Evolutionary conservation across 2,329 filamentous ascomycete genomes (phyloP), one percentile per base, ranked within the genome.

Genomic region (Sclerotinia glacialis): DNA sequence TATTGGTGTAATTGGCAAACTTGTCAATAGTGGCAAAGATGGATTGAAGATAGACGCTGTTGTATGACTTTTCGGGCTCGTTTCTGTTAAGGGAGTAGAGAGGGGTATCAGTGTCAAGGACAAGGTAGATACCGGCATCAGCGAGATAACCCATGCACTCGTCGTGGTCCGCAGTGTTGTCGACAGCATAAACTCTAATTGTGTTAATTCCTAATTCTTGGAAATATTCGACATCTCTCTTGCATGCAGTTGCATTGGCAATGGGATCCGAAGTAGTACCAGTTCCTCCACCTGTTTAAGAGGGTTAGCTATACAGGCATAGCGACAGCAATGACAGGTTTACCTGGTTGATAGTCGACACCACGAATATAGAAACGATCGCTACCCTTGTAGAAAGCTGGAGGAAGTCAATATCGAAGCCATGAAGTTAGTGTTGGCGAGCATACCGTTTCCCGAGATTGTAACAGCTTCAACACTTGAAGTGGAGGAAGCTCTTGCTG

Each of bases 121-220:
- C 86, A 37, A 91, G 82, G 81, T 91, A 91, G 80, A 91, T 91
- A 69, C 88, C 88, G 66, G 87, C 88, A 72, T 85, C 86, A 44
- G 86, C 85, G 67, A 91, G 80, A 49, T 82, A 80, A 56, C 80
- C 80, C 89, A 91, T 91, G 79, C 89, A 91, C 69, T 83, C 82
- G 73, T 89, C 86, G 77, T 91, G 89, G 77, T 86, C 78, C 69
- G 82, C 79, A 55, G 85, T 85, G 81, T 90, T 91, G 79, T 91
- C 89, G 71, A 91, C 85, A 2, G 86, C 88, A 82, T 91, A 91
- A 69, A 91, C 85, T 78, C 89, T 87, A 74, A 91, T 80, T 53
- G 88, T 89, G 80, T 91, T 91, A 77, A 91, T 80, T 61, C 88
- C 88, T 59, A 91, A 79, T 71, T 88, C 82, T 78, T 87, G 83